Evolutionary conservation across 257 asterid genomes (phyloP), one percentile per base, ranked within the genome.

Genomic region (Solanum commersonii): DNA sequence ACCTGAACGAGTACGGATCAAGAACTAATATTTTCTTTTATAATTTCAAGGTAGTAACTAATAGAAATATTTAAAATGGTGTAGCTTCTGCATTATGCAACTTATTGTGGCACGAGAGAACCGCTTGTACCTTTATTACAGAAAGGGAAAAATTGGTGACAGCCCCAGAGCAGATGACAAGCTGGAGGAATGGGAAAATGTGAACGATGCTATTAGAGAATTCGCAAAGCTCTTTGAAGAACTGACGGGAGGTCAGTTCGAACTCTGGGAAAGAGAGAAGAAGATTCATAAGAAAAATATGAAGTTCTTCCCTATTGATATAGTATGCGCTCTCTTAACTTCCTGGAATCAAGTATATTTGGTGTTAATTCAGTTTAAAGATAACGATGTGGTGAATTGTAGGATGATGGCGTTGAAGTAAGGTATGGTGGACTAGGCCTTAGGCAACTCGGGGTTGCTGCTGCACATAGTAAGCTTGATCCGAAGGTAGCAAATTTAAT

Each of bases 371-470:
- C n/a, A 14, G 25, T 59, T 8, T 15, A 25, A 79, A 29, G 9
- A 46, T 81, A 49, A 38, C 20, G 68, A 29, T 14, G 25, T 16
- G 27, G 4, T 81, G 42, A 49, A 46, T n/a, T 5, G n/a, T 87
- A 95, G 99, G 99, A 91, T 5, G 98, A 96, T 25, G 99, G 98
- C 7, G 89, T 95, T 44, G 99, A 97, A 42, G 98, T 96, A 52
- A 87, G 99, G 88, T 96, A 94, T 22, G 99, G 99, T 3, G 99
- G 92, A 10, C 92, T 96, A 59, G 96, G 91, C 23, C 91, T 94
- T 81, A 86, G 99, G 90, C 99, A 95, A 49, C 96, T 92, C 1
- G 99, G 98, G 8, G 82, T 86, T 27, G 98, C 99, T 6, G 96
- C 84, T 5, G 84, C 92, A 4, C 99, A 96, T 71, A 83, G 98